Evolutionary conservation across 2,329 filamentous ascomycete species (phyloP), one percentile per base, ranked within the genome.

Genomic region (Pseudogymnoascus sp.): DNA sequence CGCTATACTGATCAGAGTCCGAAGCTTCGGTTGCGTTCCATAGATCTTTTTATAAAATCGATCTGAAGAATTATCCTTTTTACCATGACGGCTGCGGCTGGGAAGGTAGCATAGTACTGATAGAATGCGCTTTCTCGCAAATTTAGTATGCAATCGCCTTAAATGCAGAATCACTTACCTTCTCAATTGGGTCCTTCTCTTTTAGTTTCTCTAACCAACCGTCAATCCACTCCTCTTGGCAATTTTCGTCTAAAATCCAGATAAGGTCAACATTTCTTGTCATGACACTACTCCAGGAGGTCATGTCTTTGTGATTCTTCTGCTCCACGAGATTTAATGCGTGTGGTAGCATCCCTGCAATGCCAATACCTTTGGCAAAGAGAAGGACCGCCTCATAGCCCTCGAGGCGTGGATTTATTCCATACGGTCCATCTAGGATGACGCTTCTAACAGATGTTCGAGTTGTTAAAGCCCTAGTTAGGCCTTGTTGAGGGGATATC

Each of bases 311-410:
- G 35, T 37, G 35, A 37, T 37, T 37, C 35, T 37, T 37, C 35
- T 37, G 11, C 35, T 37, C 35, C 35, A 37, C 35, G 10, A 37
- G 61, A 26, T 60, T 44, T 35, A 29, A 59, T 62, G 59, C 59
- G 61, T 68, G 67, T 11, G 63, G 44, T 24, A 69, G 61, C 16
- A 69, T 60, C 8, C 67, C 67, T 8, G 61, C 62, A 31, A 69
- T 69, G 11, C 66, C 64, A 16, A 68, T 68, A 21, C 66, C 67
- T 33, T 68, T 65, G 10, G 62, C 64, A 33, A 66, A 33, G 6
- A 69, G 60, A 8, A 69, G 62, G 13, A 68, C 66, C 3, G 47
- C 67, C 11, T 69, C 62, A 61, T 64, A 69, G 14, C 59, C 21
- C 37, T 67, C 38, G 2, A 67, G 53, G 11, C 59, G 29, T 6